Conservation (phyloP, 129 eudicot species). For the Chrysanthemum makinoi region DNA sequence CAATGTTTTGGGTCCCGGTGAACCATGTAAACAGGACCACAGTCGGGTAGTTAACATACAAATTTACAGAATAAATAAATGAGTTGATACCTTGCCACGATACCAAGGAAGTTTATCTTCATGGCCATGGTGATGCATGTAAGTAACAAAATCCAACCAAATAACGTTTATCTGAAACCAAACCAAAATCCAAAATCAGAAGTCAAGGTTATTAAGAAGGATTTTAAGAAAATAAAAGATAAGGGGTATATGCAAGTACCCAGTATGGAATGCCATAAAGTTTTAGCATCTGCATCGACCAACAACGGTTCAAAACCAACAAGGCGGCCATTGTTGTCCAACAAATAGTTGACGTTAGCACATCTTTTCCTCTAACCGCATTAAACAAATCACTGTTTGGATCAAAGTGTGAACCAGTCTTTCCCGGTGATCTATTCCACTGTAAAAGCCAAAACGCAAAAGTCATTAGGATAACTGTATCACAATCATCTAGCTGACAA, state of each 20-base stretch:
- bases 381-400: conserved; percentile 49
- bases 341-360: conserved; percentile 52
- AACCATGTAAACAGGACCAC: neutral
- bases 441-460: conserved; percentile 17
- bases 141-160: conserved; percentile 68
- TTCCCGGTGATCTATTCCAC: conserved; percentile 61
- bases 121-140: conserved; percentile 73
- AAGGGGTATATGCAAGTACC: conserved; percentile 34
- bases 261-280: conserved; percentile 60
- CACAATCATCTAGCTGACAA: neutral
- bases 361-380: conserved; percentile 46
- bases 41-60: too few relatives aligned
- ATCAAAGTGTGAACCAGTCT: conserved; percentile 57
- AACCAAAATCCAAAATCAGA: conserved; percentile 26
- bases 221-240: neutral
- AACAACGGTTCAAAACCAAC: conserved; percentile 40
- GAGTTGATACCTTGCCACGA: conserved; percentile 61
- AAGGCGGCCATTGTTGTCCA: conserved; percentile 51
- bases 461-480: neutral
- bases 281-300: conserved; percentile 51
- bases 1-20: neutral
- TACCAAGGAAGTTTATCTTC: conserved; percentile 71
- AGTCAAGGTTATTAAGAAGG: neutral
- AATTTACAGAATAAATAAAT: too few relatives aligned
- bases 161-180: conserved; percentile 50